These are phyloP conservation scores for Podila epigama DNA, from an alignment of 192 early-diverging fungal species.

Conservation along the genomic window DNA sequence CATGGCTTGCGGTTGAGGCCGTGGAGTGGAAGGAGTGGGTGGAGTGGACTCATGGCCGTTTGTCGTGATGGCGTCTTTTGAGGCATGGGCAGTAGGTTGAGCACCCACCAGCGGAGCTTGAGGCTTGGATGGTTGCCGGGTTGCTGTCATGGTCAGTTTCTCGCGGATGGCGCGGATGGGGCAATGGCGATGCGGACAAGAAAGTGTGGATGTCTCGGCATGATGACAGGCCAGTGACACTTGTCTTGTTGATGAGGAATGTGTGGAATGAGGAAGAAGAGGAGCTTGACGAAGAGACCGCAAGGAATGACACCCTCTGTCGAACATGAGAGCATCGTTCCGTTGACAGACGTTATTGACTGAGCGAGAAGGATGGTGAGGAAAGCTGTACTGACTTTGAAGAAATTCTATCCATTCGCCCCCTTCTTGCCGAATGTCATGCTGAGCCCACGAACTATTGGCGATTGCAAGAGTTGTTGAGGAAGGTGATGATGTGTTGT, in stretches of 20 bases:
- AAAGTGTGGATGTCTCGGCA: neutral
- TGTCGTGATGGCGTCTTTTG: neutral
- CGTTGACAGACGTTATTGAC: neutral
- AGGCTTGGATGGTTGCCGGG: neutral
- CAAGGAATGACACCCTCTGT: neutral
- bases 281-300: neutral
- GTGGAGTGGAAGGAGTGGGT: too few relatives aligned
- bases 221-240: neutral
- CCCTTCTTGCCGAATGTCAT: neutral
- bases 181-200: too few relatives aligned
- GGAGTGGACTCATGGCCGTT: too few relatives aligned
- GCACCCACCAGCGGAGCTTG: neutral
- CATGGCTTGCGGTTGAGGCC: neutral
- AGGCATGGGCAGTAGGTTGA: neutral
- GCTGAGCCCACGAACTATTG: too few relatives aligned
- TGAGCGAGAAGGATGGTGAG: neutral
- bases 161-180: neutral
- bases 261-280: too few relatives aligned
- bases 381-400: conserved; percentile 5
- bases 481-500: neutral
- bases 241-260: neutral
- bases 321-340: neutral
- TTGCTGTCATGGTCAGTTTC: neutral
- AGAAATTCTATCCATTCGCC: conserved; percentile 13
- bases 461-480: neutral